Evolutionary conservation across 306 rosid species (phyloP), one percentile per base, ranked within the genome.

Genomic region (Pyrus betulifolia): DNA sequence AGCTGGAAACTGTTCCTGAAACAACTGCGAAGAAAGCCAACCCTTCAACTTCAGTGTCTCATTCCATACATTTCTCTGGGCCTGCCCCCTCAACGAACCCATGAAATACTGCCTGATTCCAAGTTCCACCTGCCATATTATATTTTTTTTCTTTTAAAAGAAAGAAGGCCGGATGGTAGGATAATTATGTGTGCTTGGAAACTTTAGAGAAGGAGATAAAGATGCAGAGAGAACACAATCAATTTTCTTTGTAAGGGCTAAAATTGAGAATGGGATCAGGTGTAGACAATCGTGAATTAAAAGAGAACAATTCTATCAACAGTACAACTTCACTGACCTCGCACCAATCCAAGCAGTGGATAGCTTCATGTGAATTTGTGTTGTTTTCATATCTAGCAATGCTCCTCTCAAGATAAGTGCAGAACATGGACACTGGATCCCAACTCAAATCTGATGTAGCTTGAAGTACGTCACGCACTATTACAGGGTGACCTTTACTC

Each of bases 401-500:
- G 89, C 89, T 88, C 79, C 83, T 81, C 87, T 96, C 99, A 76
- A 96, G 93, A 84, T 92, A 88, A 72, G 85, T 75, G 69, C 90
- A 89, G 80, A 96, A 96, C 92, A 96, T 84, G 76, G 78, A 73
- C 71, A 89, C 79, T 33, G 99, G 99, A 86, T 96, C 93, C 99
- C 99, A 96, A 76, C 86, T 86, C 71, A 89, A 84, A 80, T 82
- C 82, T 73, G 91, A 86, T 10, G 81, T 78, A 78, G 82, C 80
- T 76, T 74, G 88, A 68, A 92, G 90, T 61, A 88, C 92, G 65
- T 87, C 79, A 55, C 83, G 90, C 49, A 96, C 97, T 58, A 96
- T 81, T 70, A 96, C 91, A 61, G 99, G 99, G 82, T 96, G 99
- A 59, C 99, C 93, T 80, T 84, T 91, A 61, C 89, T 89, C 99